Conservation (phyloP, 129 eudicot species). For the Flaveria trinervia region DNA sequence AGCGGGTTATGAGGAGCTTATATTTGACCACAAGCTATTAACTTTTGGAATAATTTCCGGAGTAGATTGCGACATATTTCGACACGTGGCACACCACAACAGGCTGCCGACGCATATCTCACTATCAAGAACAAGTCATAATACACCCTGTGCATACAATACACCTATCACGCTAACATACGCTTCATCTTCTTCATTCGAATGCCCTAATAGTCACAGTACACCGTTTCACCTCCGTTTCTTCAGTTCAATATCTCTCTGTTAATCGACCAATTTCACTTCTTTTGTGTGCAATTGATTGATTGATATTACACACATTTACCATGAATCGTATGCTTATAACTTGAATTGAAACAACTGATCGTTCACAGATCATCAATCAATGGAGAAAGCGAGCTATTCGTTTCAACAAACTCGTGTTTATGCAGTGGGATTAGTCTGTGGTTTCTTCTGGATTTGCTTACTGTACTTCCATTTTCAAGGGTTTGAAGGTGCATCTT, state of each 20-base stretch:
- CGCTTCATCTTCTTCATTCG: constrained; percentile 27
- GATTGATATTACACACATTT: neutral
- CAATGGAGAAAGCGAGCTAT: constrained; percentile 65
- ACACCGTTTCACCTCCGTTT: neutral
- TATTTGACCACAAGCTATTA: constrained; percentile 19
- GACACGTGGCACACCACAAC: constrained; percentile 26
- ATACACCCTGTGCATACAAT: constrained; percentile 3
- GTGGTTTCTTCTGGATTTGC: constrained; percentile 60
- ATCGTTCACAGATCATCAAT: constrained; percentile 7
- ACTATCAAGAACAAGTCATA: constrained; percentile 13
- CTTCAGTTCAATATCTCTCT: neutral
- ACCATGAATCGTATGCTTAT: neutral
- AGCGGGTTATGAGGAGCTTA: constrained; percentile 19
- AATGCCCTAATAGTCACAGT: constrained; percentile 2
- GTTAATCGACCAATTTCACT: neutral
- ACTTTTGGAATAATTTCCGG: neutral
- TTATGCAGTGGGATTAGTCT: constrained; percentile 48
- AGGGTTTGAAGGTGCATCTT: constrained; percentile 40
- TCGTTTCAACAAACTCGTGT: constrained; percentile 53
- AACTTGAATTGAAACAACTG: constrained; percentile 38
- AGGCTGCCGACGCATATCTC: constrained; percentile 26
- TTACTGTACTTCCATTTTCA: constrained; percentile 64
- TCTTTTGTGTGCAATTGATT: neutral
- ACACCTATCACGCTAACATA: constrained; percentile 33
- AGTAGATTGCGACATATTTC: neutral